Evolutionary conservation across 306 rosid genomes (phyloP).

Genomic region (Cicer judaicum): DNA sequence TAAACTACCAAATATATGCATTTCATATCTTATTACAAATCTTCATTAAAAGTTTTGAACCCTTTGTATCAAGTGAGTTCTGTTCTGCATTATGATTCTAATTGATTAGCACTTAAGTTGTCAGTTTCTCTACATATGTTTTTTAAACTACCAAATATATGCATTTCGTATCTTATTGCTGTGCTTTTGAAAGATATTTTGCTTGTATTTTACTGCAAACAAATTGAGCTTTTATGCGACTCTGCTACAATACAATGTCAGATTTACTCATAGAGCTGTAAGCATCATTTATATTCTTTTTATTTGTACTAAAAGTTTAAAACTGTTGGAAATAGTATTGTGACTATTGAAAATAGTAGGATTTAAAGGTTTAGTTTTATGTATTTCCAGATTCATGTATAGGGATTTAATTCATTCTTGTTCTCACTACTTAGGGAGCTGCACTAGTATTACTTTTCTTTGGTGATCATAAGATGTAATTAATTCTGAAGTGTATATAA

Average conservation of each 20-base stretch:
- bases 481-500: no score
- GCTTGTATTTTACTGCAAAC: neutral
- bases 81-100: neutral
- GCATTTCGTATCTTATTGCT: constrained; percentile 1
- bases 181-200: neutral
- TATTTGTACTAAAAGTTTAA: no score
- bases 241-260: neutral
- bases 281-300: no score
- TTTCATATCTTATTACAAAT: constrained; percentile 49
- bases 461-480: no score
- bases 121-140: constrained; percentile 7
- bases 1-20: constrained; percentile 3
- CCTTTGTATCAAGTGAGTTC: constrained; percentile 75
- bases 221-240: neutral
- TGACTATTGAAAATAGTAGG: no score
- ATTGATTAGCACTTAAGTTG: constrained; percentile 18
- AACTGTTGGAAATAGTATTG: no score
- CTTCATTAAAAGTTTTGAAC: constrained; percentile 70
- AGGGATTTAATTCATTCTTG: no score
- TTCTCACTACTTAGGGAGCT: no score
- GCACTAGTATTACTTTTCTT: no score
- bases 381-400: no score
- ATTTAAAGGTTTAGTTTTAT: no score
- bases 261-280: no score
- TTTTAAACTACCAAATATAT: constrained; percentile 13